These are phyloP conservation scores for Arthrobotrys megalospora DNA, from an alignment of 2,329 filamentous ascomycete genomes.

Conservation along the genomic window DNA sequence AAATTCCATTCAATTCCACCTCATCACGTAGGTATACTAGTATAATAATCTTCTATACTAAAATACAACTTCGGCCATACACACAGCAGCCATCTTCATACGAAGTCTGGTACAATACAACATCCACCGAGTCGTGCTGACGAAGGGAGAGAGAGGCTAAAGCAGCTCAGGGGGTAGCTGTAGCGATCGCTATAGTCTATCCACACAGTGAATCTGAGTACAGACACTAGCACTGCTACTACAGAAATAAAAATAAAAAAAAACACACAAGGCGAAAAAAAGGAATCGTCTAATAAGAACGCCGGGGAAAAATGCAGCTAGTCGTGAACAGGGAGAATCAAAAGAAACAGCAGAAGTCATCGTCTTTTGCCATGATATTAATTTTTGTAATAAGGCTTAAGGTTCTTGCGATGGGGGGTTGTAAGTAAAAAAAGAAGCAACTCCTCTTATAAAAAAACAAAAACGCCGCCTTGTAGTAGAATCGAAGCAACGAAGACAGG, in stretches of 20 bases:
- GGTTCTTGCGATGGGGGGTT: conserved; percentile 12
- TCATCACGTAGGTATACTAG: conserved; percentile 5
- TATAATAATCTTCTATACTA: conserved; percentile 1
- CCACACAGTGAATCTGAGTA: neutral
- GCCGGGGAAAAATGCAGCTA: conserved; percentile 12
- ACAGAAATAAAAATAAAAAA: conserved; percentile 1
- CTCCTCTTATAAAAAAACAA: neutral
- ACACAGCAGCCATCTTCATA: neutral
- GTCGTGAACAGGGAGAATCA: neutral
- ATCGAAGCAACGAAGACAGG: neutral
- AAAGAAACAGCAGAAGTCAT: neutral
- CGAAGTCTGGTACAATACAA: neutral
- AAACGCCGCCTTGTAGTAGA: conserved; percentile 17
- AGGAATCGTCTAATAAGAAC: conserved; percentile 18
- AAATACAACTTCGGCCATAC: neutral
- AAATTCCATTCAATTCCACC: neutral
- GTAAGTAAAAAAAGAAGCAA: conserved; percentile 1
- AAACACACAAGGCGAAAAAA: neutral
- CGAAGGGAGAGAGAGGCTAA: neutral
- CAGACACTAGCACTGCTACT: conserved; percentile 4
- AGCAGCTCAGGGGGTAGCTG: neutral
- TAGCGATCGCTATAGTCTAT: too few relatives aligned
- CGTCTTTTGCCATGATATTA: conserved; percentile 8
- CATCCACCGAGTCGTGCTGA: neutral
- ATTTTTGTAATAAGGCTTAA: conserved; percentile 16